These are phyloP conservation scores for Colletotrichum orchidophilum DNA, from an alignment of 2,329 filamentous ascomycete genomes.

Conservation along the genomic window DNA sequence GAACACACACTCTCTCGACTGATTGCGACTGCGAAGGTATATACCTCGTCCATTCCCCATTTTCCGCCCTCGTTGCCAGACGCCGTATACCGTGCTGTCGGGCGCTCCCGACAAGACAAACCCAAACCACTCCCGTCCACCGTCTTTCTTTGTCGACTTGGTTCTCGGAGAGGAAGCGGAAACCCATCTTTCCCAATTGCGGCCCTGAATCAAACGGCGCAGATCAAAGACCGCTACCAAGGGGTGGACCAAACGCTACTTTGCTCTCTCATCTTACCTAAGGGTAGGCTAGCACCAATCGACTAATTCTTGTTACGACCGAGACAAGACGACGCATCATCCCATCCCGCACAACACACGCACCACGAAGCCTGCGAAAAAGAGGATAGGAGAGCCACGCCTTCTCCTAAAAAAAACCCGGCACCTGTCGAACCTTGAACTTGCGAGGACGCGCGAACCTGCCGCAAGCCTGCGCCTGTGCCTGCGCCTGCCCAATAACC, in stretches of 20 bases:
- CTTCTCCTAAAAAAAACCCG: neutral
- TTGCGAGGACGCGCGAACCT: conserved; percentile 31
- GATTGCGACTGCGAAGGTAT: conserved; percentile 7
- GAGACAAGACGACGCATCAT: conserved; percentile 21
- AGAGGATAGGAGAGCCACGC: neutral
- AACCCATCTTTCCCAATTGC: conserved; percentile 14
- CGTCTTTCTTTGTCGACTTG: conserved; percentile 20
- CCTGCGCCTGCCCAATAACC: conserved; percentile 1
- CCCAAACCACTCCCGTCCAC: neutral
- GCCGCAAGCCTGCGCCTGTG: neutral
- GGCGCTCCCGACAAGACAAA: conserved; percentile 33
- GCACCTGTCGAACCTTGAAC: conserved; percentile 15
- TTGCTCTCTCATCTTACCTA: neutral
- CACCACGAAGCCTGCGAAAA: neutral
- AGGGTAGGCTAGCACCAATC: conserved; percentile 18
- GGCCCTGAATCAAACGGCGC: conserved; percentile 2
- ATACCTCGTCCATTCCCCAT: conserved; percentile 31
- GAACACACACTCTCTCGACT: neutral
- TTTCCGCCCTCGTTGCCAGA: conserved; percentile 7
- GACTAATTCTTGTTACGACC: conserved; percentile 24
- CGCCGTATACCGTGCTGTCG: conserved; percentile 28
- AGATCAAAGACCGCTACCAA: neutral
- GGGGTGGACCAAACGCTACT: neutral
- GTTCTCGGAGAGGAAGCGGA: neutral
- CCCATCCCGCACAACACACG: conserved; percentile 8